Evolutionary conservation across 345 rosid genomes (phyloP), one percentile per base, ranked within the genome.

Genomic region (Combretum micranthum): DNA sequence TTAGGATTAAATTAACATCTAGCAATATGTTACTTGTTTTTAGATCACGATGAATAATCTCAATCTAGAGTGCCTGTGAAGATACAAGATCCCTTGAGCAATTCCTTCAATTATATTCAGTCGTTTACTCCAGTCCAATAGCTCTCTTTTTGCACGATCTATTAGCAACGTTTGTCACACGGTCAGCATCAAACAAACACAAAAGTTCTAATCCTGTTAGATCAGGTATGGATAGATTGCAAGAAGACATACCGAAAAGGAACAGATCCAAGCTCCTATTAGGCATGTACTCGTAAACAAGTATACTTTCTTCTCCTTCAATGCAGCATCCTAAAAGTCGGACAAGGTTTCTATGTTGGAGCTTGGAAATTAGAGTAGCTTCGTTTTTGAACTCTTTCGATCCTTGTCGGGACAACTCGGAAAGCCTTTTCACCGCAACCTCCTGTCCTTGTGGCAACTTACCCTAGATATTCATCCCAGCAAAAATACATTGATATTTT

Each of bases 261-360:
- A 42, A 61, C 12, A 18, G 60, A 50, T 55, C 72, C 66, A 73
- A 57, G 53, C 53, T 50, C 18, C 7, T 50, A 16, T 17, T 50
- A 9, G 53, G 53, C 53, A 50, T 50, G 23, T 50, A 50, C 15
- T 50, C 53, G 23, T 50, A 50, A 15, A 50, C 37, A 15, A 71
- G 17, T 55, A 71, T 66, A n/a, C 45, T 55, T 6, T 71, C 71
- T 1, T 49, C 65, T 46, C 49, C 59, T 11, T 63, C 20, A 26
- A 64, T 53, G 56, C 73, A 69, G 23, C 69, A 69, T 8, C 73
- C 64, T 2, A 64, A 20, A 43, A 69, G 61, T 23, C 26, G 59
- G 23, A 69, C 65, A 60, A 69, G 65, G 19, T 69, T 69, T 47
- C 48, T 53, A 45, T 69, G 69, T 21, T 69, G 73, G 56, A 72